phyloP scores from a whole-genome alignment of 331 rosid species.

The Quercus tomentella region DNA sequence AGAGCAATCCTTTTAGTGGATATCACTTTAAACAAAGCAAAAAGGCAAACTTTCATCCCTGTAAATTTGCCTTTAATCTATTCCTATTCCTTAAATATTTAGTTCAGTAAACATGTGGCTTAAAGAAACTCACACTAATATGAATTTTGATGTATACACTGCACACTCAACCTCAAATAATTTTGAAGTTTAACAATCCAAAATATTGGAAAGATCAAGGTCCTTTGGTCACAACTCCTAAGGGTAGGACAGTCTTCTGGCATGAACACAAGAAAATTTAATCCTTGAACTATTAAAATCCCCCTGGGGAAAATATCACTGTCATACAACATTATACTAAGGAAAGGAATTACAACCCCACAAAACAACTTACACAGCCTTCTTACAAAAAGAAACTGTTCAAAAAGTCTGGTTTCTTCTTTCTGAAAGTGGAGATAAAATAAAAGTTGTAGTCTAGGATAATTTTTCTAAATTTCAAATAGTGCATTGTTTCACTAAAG shows the following conservation, averaged over 20 bases:
- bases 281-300: background rate
- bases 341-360: constrained; percentile 21
- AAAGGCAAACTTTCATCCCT: background rate
- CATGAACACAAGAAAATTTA: background rate
- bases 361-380: background rate
- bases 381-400: constrained; percentile 7
- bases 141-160: background rate
- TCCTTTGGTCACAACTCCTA: background rate
- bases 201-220: background rate
- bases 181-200: background rate
- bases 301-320: background rate
- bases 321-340: background rate
- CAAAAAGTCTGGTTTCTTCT: constrained; percentile 20
- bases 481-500: constrained; percentile 15
- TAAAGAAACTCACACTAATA: background rate
- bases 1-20: background rate
- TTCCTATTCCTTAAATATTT: background rate
- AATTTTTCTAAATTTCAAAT: background rate
- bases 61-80: background rate
- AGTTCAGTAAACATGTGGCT: background rate
- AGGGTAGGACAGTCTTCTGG: background rate
- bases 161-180: background rate
- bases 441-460: constrained; percentile 3
- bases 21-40: background rate
- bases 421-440: constrained; percentile 8